Conservation (phyloP, 2,329 filamentous ascomycete genomes). For the Blumeria graminis region DNA sequence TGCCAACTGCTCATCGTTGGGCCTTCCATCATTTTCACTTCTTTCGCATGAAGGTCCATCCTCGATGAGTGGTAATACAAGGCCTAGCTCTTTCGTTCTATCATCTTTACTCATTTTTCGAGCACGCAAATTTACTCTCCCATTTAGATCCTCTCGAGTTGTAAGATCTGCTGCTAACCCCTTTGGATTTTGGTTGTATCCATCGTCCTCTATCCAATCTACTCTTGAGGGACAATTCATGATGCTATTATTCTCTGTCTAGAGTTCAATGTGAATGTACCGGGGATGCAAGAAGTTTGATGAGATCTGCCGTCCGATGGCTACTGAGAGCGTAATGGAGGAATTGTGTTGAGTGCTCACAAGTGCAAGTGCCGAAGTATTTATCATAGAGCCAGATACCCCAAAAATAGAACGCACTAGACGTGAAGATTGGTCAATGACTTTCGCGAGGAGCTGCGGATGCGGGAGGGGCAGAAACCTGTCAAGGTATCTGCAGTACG, state of each 20-base stretch:
- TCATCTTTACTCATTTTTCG: slow-evolving; percentile 18
- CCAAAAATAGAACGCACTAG: too few relatives aligned
- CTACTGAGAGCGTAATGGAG: too few relatives aligned
- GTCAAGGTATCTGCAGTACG: too few relatives aligned
- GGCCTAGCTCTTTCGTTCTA: slow-evolving; percentile 6
- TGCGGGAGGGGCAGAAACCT: too few relatives aligned
- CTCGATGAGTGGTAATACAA: background rate
- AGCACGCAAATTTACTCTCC: slow-evolving; percentile 31
- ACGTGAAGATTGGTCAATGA: too few relatives aligned
- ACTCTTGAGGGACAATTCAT: slow-evolving; percentile 45
- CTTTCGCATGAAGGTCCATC: background rate
- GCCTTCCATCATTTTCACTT: background rate
- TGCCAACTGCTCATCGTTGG: background rate
- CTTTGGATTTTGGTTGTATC: slow-evolving; percentile 37
- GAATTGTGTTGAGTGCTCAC: too few relatives aligned
- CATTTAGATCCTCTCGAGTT: slow-evolving; percentile 35
- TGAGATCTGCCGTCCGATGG: too few relatives aligned
- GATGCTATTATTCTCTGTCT: background rate
- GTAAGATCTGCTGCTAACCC: slow-evolving; percentile 33
- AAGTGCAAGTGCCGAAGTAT: too few relatives aligned
- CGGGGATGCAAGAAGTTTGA: too few relatives aligned
- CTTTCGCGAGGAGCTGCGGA: too few relatives aligned
- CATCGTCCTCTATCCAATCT: slow-evolving; percentile 27
- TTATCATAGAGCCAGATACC: too few relatives aligned
- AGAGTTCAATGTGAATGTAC: too few relatives aligned